Percentiles rank a stretch among this genome's conserved stretches.
Evolutionary conservation across 306 rosid genomes (phyloP).

Genomic region (Corylus americana): DNA sequence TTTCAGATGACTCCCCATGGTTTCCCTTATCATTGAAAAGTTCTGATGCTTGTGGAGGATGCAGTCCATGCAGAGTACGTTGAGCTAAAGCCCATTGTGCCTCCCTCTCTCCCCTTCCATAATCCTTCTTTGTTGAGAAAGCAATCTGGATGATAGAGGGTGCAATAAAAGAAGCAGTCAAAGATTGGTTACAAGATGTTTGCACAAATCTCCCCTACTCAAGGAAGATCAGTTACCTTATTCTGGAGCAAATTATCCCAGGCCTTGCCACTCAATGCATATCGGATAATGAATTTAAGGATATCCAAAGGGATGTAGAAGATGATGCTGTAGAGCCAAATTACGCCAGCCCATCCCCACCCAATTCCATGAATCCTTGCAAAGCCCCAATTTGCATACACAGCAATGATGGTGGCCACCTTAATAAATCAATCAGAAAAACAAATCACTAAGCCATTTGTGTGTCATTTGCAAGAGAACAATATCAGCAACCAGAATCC

Average conservation of each 20-base stretch:
- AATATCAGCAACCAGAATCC: not conserved
- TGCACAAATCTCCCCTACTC: not conserved
- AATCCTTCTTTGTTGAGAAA: constrained; percentile 78
- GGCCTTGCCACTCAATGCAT: constrained; percentile 79
- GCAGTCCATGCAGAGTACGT: constrained; percentile 80
- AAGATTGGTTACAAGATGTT: not conserved
- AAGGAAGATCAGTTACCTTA: constrained; percentile 40
- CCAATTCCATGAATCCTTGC: constrained; percentile 74
- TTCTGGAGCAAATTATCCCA: constrained; percentile 69
- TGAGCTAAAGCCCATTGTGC: constrained; percentile 95
- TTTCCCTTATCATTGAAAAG: constrained; percentile 50
- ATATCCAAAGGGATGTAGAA: constrained; percentile 73
- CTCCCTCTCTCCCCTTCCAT: constrained; percentile 81
- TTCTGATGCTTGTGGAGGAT: constrained; percentile 55
- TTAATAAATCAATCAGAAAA: constrained; percentile 7
- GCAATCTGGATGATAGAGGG: constrained; percentile 45
- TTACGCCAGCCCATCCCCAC: constrained; percentile 94
- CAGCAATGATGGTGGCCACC: constrained; percentile 80
- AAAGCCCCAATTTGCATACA: constrained; percentile 75
- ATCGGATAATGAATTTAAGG: constrained; percentile 66
- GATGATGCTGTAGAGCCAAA: constrained; percentile 77
- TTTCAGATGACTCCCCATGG: constrained; percentile 66
- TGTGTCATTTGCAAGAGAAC: constrained; percentile 1
- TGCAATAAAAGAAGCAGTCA: not conserved
- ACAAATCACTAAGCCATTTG: not conserved